These are phyloP conservation scores for Hypoxylon sp. DNA, from an alignment of 2,329 filamentous ascomycete species.

Conservation along the genomic window DNA sequence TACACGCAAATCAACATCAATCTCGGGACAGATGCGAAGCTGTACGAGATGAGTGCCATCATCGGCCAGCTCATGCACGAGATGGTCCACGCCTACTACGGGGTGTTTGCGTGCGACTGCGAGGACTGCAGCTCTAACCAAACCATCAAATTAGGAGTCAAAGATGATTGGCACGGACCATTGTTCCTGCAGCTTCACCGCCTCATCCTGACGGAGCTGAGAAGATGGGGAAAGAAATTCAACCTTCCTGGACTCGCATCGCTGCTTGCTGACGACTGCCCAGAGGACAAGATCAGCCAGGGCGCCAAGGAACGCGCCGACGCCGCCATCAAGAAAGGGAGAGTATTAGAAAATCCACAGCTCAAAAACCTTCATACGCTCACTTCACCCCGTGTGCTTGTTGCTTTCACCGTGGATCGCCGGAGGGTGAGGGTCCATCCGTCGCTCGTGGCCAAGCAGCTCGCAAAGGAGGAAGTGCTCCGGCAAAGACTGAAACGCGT, in stretches of 20 bases:
- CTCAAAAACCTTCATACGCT: too few species aligned
- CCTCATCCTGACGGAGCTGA: constrained; percentile 33
- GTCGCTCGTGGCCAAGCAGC: constrained; percentile 2
- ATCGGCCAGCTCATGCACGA: constrained; percentile 34
- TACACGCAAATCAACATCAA: constrained; percentile 19
- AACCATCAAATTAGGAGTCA: constrained; percentile 29
- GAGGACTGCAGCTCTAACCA: constrained; percentile 11
- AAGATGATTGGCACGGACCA: constrained; percentile 32
- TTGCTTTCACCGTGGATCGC: background rate
- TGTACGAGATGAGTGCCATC: constrained; percentile 18
- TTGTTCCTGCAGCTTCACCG: constrained; percentile 37
- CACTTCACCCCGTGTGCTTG: too few species aligned
- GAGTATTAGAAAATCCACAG: background rate
- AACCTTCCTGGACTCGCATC: background rate
- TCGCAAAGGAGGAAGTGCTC: too few species aligned
- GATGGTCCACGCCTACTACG: constrained; percentile 35
- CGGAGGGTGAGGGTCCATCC: constrained; percentile 15
- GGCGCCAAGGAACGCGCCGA: background rate
- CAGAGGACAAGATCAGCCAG: constrained; percentile 18
- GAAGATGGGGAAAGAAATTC: constrained; percentile 17
- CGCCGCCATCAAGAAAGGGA: background rate
- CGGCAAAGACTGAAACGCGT: too few species aligned
- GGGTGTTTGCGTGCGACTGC: constrained; percentile 29
- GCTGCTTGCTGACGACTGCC: constrained; percentile 34
- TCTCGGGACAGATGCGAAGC: background rate